These are phyloP conservation scores for Pelargonium cotyledonis DNA, from an alignment of 441 rosid genomes.

Conservation along the genomic window DNA sequence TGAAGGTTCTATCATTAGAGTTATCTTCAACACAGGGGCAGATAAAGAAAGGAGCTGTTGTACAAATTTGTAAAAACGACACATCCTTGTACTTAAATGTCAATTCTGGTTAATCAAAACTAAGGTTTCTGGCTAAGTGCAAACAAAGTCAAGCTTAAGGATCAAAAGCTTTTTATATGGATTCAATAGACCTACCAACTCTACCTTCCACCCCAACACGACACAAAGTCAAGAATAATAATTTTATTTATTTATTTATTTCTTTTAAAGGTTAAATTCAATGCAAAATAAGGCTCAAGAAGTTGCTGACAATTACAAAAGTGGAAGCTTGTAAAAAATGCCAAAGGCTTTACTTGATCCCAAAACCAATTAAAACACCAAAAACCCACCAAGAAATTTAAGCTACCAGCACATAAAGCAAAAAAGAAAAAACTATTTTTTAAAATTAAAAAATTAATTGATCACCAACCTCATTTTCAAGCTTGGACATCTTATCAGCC, in stretches of 20 bases:
- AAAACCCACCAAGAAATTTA: constrained; percentile 1
- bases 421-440: not conserved
- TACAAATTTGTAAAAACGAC: not conserved
- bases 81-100: not conserved
- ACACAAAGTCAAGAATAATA: not conserved
- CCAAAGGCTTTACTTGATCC: not conserved
- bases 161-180: no score
- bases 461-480: constrained; percentile 64
- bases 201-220: not conserved
- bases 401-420: not conserved
- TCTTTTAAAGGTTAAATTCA: not conserved
- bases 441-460: not conserved
- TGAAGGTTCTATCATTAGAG: not conserved
- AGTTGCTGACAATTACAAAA: not conserved
- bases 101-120: not conserved
- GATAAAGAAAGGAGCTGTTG: not conserved
- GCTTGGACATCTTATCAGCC: constrained; percentile 46
- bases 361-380: constrained; percentile 4
- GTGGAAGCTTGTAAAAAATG: not conserved
- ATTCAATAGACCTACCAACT: constrained; percentile 3
- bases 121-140: not conserved
- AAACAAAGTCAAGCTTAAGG: not conserved
- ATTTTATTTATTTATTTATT: not conserved
- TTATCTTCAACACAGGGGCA: not conserved
- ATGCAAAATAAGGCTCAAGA: not conserved